Evolutionary conservation across 2,329 filamentous ascomycete species (phyloP).

Genomic region (Capronia epimyces): DNA sequence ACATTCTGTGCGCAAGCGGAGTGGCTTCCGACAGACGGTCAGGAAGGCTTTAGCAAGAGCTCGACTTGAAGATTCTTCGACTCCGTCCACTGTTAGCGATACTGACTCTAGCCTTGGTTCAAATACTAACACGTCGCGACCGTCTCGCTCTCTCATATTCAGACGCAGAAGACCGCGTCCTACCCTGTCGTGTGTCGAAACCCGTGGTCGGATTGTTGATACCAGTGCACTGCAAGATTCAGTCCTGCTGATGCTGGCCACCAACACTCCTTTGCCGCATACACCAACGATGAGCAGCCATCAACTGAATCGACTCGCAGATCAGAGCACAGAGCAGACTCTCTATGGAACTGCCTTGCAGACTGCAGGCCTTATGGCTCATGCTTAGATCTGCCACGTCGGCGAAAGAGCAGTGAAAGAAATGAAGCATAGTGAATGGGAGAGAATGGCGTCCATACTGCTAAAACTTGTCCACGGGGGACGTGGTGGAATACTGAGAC

Average conservation of each 20-base stretch:
- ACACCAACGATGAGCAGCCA: conserved; percentile 9
- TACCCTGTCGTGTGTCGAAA: conserved; percentile 17
- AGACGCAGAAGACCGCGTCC: conserved; percentile 9
- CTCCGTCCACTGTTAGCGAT: background rate
- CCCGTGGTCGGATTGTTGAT: conserved; percentile 17
- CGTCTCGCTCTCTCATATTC: conserved; percentile 14
- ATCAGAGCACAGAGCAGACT: background rate
- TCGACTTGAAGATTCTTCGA: conserved; percentile 6
- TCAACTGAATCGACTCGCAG: background rate
- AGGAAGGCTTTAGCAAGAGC: conserved; percentile 19
- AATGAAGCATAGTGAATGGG: background rate
- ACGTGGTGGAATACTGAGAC: background rate
- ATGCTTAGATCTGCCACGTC: background rate
- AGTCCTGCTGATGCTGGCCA: conserved; percentile 22
- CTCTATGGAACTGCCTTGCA: background rate
- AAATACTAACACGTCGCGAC: background rate
- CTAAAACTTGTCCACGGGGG: background rate
- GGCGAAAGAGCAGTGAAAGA: background rate
- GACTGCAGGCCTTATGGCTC: background rate
- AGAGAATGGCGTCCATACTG: background rate
- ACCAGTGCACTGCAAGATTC: conserved; percentile 23
- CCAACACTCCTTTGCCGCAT: conserved; percentile 21
- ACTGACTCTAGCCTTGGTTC: background rate
- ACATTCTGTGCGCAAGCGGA: conserved; percentile 16
- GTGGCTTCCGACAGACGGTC: conserved; percentile 20